Evolutionary conservation across 768 basidiomycete genomes (phyloP).

Genomic region (Boletus barrowsii): DNA sequence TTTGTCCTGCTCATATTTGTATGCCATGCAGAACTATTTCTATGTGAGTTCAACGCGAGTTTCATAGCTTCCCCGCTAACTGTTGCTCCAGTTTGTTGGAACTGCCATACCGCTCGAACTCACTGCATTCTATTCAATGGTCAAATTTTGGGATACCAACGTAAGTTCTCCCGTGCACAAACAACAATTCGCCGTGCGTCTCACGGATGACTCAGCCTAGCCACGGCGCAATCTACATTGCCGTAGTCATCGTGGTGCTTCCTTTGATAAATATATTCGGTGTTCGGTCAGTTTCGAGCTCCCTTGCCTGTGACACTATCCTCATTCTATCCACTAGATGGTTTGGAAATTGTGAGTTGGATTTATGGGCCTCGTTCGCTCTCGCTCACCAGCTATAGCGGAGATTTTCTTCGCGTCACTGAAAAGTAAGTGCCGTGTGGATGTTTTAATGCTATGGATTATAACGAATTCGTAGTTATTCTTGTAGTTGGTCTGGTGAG

Average conservation of each 20-base stretch:
- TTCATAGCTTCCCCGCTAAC: background rate
- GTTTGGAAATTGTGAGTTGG: conserved; percentile 21
- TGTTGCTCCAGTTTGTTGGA: conserved; percentile 8
- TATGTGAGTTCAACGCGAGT: conserved; percentile 18
- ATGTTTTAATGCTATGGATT: background rate
- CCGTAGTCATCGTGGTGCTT: conserved; percentile 35
- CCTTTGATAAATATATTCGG: conserved; percentile 46
- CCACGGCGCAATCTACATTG: conserved; percentile 41
- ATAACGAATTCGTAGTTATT: conserved; percentile 24
- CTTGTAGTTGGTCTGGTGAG: conserved; percentile 36
- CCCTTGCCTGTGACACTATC: conserved; percentile 28
- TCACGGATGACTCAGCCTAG: conserved; percentile 24
- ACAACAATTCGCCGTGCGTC: background rate
- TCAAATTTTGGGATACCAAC: conserved; percentile 48
- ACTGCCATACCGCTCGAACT: conserved; percentile 51
- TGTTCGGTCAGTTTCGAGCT: conserved; percentile 40
- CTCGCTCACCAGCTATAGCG: conserved; percentile 13
- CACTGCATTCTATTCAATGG: conserved; percentile 47
- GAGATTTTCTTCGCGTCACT: conserved; percentile 22
- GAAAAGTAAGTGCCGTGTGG: conserved; percentile 13
- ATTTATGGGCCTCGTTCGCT: background rate
- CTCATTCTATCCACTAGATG: conserved; percentile 27
- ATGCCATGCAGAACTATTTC: conserved; percentile 31
- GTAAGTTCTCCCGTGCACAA: conserved; percentile 3
- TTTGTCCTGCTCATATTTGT: conserved; percentile 1